A percentile compares a stretch with the other conserved stretches of the same genome.
These are phyloP conservation scores for Solanum bulbocastanum DNA, from an alignment of 257 asterid genomes.

Conservation along the genomic window DNA sequence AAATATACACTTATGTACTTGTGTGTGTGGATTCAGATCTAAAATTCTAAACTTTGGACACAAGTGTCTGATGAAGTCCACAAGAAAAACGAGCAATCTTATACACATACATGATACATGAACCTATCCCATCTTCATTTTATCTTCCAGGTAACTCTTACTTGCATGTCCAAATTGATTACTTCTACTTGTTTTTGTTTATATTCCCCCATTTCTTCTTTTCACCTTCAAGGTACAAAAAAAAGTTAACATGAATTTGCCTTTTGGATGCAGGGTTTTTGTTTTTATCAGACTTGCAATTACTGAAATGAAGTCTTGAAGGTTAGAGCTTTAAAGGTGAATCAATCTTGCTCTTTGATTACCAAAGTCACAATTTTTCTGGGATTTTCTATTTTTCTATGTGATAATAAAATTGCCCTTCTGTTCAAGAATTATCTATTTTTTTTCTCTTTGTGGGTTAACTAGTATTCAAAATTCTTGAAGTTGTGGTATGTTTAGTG, in stretches of 20 bases:
- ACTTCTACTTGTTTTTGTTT: background rate
- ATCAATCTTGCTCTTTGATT: background rate
- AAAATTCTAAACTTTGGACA: background rate
- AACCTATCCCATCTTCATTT: background rate
- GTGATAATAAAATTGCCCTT: background rate
- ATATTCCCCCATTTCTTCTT: background rate
- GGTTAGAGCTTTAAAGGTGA: background rate
- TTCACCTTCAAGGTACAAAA: background rate
- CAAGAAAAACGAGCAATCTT: background rate
- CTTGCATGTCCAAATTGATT: background rate
- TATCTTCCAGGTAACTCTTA: background rate
- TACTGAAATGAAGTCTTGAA: background rate
- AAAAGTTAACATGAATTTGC: background rate
- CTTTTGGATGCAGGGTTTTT: background rate
- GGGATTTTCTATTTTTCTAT: background rate
- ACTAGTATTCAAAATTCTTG: background rate
- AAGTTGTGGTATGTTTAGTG: background rate
- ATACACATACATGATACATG: background rate
- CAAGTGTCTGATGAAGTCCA: constrained; percentile 2
- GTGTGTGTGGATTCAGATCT: constrained; percentile 6
- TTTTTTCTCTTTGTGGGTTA: background rate
- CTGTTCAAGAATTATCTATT: background rate
- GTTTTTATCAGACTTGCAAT: background rate
- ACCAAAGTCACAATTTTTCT: background rate
- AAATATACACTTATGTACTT: background rate